phyloP scores from a whole-genome alignment of 257 asterid species.

The Marsdenia floribunda region DNA sequence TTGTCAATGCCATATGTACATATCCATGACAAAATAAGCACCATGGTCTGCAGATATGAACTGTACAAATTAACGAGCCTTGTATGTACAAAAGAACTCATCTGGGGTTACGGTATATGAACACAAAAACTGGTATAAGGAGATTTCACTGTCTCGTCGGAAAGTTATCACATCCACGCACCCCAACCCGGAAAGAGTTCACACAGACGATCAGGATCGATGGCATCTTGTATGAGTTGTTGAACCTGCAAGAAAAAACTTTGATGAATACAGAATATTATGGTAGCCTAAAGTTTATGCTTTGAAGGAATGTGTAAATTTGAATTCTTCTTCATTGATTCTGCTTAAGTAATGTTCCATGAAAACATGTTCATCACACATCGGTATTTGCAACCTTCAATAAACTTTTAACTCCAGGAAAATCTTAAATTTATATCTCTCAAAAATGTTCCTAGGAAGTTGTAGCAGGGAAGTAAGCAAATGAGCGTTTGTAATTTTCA shows the following conservation, averaged over 20 bases:
- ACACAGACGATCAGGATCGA: constrained; percentile 88
- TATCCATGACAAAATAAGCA: not conserved
- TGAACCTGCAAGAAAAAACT: constrained; percentile 58
- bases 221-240: constrained; percentile 90
- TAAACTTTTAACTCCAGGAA: not conserved
- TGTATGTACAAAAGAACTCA: not conserved
- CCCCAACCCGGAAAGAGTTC: constrained; percentile 99
- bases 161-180: constrained; percentile 63
- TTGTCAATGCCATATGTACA: not conserved
- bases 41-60: not conserved
- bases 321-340: not conserved
- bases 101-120: not conserved
- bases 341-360: not conserved
- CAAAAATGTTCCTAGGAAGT: not conserved
- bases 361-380: not conserved
- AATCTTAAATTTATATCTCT: not conserved
- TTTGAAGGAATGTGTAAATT: not conserved
- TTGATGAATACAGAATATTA: not conserved
- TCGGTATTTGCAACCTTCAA: too few relatives aligned
- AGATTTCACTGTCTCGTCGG: not conserved
- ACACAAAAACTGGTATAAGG: not conserved
- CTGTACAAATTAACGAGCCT: not conserved
- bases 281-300: not conserved
- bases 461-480: not conserved
- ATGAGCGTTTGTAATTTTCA: not conserved